Conservation (phyloP, 352 stramenopile genomes). For the Thraustochytrium striatum region DNA sequence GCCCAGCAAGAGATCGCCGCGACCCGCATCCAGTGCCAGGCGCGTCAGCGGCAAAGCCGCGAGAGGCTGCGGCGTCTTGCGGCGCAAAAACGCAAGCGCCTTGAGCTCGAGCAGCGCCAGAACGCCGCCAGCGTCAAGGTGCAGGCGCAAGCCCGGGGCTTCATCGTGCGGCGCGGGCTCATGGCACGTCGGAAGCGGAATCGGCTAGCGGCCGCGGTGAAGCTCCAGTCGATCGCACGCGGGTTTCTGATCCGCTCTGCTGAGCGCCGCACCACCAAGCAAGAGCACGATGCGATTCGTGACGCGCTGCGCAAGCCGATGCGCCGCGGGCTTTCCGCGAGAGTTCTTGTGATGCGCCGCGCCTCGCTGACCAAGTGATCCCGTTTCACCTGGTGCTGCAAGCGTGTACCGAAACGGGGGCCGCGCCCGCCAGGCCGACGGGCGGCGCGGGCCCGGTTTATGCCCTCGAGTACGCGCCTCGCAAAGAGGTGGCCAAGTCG, state of each 20-base stretch:
- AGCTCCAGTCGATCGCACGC: neutral
- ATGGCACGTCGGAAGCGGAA: neutral
- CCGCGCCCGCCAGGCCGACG: neutral
- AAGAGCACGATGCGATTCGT: conserved; percentile 21
- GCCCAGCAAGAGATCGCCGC: neutral
- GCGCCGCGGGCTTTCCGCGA: neutral
- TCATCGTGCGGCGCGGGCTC: neutral
- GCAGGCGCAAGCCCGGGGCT: neutral
- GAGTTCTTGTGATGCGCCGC: conserved; percentile 6
- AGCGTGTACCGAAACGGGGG: neutral
- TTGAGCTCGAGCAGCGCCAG: neutral
- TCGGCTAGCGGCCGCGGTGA: neutral
- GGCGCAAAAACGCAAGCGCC: neutral
- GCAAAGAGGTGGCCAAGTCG: too few species aligned
- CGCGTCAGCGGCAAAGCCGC: neutral
- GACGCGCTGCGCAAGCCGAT: neutral
- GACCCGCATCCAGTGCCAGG: neutral
- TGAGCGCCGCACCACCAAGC: neutral
- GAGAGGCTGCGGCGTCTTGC: neutral
- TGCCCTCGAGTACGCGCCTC: neutral
- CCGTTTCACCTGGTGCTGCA: neutral
- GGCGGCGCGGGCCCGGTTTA: neutral
- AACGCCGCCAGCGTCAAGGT: neutral
- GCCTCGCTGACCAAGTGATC: neutral
- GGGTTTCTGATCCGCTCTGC: conserved; percentile 40